Base-by-base conservation (phyloP, 805 yeast genomes). In the Candida palmyrensis region DNA sequence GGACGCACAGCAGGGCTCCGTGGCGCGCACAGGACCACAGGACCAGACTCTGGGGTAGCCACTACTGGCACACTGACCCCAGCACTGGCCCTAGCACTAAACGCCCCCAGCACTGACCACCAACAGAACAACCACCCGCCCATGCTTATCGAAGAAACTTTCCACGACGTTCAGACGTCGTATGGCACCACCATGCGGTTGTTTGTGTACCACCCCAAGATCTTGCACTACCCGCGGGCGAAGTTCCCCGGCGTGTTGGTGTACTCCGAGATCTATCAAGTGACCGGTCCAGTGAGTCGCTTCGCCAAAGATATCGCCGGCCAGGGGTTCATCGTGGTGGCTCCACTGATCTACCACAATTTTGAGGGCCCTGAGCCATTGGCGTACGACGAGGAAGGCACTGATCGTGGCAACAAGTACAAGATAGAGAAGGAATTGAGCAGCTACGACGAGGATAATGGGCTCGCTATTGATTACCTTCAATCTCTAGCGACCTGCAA, bases 201-300 rank as follows among this genome's bases (percentile, higher is more conserved):
- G 25, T 79, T 64, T 55, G 69, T 75, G 14, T 82, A 56, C 55
- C 82, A 79, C 33, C 94, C 94, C 10, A 72, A 67, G 43, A 69
- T 83, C 32, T 73, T 79, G 25, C 79, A 79, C 35, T 82, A 80
- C 57, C 90, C 92, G n/a, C 57, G 68, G 25, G 92, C 84, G 36
- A 79, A 77, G 50, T 83, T 82, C 49, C 92, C 94, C 1, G 94
- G 83, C 25, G 92, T 84, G 2, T 57, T 84, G 21, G 85, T 82
- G 11, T 83, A 77, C 58, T 76, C 85, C 35, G 94, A 83, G 55
- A 83, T 83, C 44, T 83, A 83, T 55, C 94, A 84, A 56, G 90
- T 66, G 28, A 79, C 86, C 6, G 94, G 94, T 0, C 92, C 94
- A 3, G 94, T 83, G 18, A 61, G 82, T 5, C 62, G 92, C 40